These are phyloP conservation scores for Cryptosporidium parvum DNA, from an alignment of 169 alveolate species.

Conservation along the genomic window DNA sequence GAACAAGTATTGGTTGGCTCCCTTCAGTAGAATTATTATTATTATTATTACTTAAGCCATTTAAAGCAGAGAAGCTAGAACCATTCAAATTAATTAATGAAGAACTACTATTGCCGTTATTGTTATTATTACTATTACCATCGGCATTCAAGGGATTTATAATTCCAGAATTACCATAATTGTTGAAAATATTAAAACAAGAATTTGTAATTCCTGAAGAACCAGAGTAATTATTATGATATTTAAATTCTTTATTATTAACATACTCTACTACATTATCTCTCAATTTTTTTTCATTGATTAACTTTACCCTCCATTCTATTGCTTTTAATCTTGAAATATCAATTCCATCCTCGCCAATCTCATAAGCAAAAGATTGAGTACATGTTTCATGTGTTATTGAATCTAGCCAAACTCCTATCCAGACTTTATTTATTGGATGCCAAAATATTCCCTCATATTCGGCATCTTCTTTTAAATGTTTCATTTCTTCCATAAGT, in stretches of 20 bases:
- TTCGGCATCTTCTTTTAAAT: conserved; percentile 58
- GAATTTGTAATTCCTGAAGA: not conserved
- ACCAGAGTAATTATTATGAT: not conserved
- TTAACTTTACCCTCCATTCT: conserved; percentile 60
- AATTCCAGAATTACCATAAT: not conserved
- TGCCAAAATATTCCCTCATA: conserved; percentile 75
- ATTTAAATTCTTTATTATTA: conserved; percentile 49
- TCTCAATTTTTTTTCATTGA: conserved; percentile 57
- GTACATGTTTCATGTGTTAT: conserved; percentile 69
- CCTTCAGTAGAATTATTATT: not conserved
- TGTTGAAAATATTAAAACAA: not conserved
- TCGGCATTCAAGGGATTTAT: not conserved
- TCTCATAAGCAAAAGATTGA: conserved; percentile 64
- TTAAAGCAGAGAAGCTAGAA: not conserved
- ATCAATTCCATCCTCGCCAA: conserved; percentile 55
- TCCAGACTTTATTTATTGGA: conserved; percentile 70
- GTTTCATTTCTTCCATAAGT: conserved; percentile 69
- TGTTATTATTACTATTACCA: not conserved
- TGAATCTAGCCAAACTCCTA: conserved; percentile 72
- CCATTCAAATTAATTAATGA: conserved; percentile 3
- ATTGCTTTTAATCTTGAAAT: conserved; percentile 66
- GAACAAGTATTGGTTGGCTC: not conserved
- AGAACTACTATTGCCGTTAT: not conserved
- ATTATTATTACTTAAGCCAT: not conserved
- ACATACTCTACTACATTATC: conserved; percentile 68